Base-by-base conservation (phyloP, 108 stramenopile species). In the Parmales sp. region DNA sequence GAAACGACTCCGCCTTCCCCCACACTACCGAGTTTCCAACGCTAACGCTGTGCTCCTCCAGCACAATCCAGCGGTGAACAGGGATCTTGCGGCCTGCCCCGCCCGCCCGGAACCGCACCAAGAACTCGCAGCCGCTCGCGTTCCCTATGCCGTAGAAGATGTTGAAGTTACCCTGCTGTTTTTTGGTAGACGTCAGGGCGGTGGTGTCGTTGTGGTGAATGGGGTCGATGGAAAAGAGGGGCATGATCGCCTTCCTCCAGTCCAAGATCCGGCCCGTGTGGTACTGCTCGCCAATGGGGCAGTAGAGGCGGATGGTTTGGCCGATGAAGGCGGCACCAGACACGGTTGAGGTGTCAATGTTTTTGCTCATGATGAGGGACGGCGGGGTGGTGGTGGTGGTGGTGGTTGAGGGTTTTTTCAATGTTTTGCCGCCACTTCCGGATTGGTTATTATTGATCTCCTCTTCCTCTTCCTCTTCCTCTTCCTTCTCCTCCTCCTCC, bases 1-100 rank as follows among this genome's bases (percentile, higher is more conserved):
- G 46, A 3, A 26, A 22, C 13, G 31, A 26, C 19, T 28, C 37
- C 37, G 46, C 65, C 39, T 69, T 69, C 13, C 79, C 88, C 66
- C 72, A 76, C 13, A 88, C 66, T 1, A 85, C 36, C 6, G 75
- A 29, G 7, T 76, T 68, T 0, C 77, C 79, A 0, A 91, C 82
- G 0, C 85, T 88, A 8, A 88, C 39, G 39, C 71, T 71, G 51
- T 91, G 90, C 51, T 91, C 90, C 48, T 91, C 88, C 18, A 91
- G 67, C 5, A 83, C 46, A 1, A 91, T 74, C 90, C 90, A 91
- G 8, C 71, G 45, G 23, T 75, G 71, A 19, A 87, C 22, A 37
- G 74, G 72, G 16, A 66, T 83, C 72, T 84, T 88, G 4, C 90
- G 79, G 31, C 76, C 64, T 23, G 82, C 75, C 6, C 51, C 51